A percentile compares a stretch with the other conserved stretches of the same genome.
Evolutionary conservation across 768 basidiomycete genomes (phyloP).

Genomic region (Leccinum rimulosum): DNA sequence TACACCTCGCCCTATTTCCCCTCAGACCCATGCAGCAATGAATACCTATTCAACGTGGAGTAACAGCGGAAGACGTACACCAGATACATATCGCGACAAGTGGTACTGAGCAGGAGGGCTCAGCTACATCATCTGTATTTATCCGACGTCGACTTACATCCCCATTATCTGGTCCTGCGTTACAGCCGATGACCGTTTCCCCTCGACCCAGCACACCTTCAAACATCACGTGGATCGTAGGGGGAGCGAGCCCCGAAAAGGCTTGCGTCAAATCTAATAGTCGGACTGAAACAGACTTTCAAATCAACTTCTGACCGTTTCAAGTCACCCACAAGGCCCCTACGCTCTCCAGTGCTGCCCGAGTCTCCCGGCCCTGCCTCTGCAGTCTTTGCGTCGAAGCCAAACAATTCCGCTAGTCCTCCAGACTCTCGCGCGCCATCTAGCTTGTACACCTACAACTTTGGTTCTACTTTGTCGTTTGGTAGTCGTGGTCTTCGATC

Average conservation of each 20-base stretch:
- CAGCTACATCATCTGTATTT: conserved; percentile 51
- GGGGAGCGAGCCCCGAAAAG: conserved; percentile 33
- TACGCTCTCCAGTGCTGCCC: conserved; percentile 55
- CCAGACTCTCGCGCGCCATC: conserved; percentile 43
- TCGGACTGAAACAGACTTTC: conserved; percentile 34
- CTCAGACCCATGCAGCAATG: conserved; percentile 39
- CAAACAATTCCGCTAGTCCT: conserved; percentile 32
- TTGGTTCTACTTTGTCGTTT: conserved; percentile 44
- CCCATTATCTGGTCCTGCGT: conserved; percentile 60
- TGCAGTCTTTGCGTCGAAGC: conserved; percentile 16
- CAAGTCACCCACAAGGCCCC: conserved; percentile 37
- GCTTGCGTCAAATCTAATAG: conserved; percentile 30
- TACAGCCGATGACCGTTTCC: conserved; percentile 57
- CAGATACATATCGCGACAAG: conserved; percentile 49
- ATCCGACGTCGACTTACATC: conserved; percentile 67
- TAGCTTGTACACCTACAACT: conserved; percentile 47
- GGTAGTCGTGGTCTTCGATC: conserved; percentile 46
- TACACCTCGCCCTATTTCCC: conserved; percentile 49
- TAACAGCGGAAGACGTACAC: conserved; percentile 64
- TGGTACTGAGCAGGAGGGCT: conserved; percentile 40
- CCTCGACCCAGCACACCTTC: conserved; percentile 62
- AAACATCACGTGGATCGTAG: conserved; percentile 67
- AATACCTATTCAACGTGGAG: conserved; percentile 53
- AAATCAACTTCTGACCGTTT: conserved; percentile 16
- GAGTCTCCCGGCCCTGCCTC: conserved; percentile 55